Base-by-base conservation (phyloP, 331 rosid species). In the Malus hybrid region DNA sequence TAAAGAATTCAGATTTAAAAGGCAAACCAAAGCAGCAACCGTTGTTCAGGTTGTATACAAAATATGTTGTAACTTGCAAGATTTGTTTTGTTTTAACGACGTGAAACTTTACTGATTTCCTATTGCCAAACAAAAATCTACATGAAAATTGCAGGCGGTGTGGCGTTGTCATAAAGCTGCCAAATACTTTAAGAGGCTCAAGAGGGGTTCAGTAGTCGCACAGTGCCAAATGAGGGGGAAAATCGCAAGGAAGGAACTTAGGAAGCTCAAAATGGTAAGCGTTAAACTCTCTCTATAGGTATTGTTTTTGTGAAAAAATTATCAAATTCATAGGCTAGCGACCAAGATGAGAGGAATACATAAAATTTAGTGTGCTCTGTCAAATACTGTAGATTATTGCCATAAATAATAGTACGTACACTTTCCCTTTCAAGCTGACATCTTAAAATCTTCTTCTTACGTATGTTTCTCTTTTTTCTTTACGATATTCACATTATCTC, bases 181-280 rank as follows among this genome's bases (percentile, higher is more conserved):
- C 68, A 81, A 90, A 52, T 83, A 89, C 80, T 87, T 84, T 77
- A 95, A 69, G 80, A 86, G 84, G 87, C 97, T 95, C 79, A 88
- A 83, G 91, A 89, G 67, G 88, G 97, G 96, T 76, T 14, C 97
- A 67, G 44, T 95, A 76, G 65, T 78, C 9, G 69, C 96, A 68
- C 99, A 95, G 81, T 87, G 96, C 89, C 82, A 85, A 84, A 87
- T 94, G 97, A 87, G 99, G 78, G 97, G 97, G 50, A 78, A 75
- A 65, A 20, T 80, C 50, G 97, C 87, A 24, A 90, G 87, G 81
- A 85, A 44, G 81, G 97, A 89, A 77, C 97, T 92, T 74, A 90
- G 97, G 86, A 95, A 89, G 83, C 93, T 92, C 83, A 95, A 92
- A 88, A 87, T 92, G 99, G 99, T 83, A 65, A 75, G 86, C 50